Base-by-base conservation (phyloP, 345 rosid genomes). In the Pistacia atlantica region DNA sequence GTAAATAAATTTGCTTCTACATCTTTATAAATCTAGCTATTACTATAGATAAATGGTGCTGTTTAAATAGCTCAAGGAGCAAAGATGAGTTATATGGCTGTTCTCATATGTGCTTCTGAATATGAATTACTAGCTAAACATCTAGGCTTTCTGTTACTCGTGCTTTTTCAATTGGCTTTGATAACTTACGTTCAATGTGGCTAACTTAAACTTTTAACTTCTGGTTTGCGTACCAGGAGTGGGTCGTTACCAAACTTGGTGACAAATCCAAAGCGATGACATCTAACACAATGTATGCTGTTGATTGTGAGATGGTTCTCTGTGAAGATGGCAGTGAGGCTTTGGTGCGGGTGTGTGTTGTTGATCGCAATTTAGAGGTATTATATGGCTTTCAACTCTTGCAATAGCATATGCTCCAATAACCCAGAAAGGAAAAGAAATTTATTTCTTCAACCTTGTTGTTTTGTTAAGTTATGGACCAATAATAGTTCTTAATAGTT, bases 221-320 rank as follows among this genome's bases (percentile, higher is more conserved):
- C 51, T 22, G 65, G 49, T 76, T 71, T 64, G 16, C 73, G 67
- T 59, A n/a, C 81, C 87, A 93, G 98, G 97, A 80, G 38, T 96
- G 99, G 99, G 77, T 85, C 62, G 86, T 88, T 49, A 87, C 85
- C 10, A 85, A 86, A 77, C 57, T 77, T 60, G 78, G 85, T 63
- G 82, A 85, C 78, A 84, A 65, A 70, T 79, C 91, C 38, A 85
- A 84, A 89, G 76, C 73, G 78, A 55, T 79, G 74, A 85, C 55
- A 45, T 86, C 88, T 38, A 89, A 82, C 45, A 33, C 57, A 20
- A 84, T 96, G 84, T n/a, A 86, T 70, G 94, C 99, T 76, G 85
- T 96, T 80, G 99, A 93, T 79, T 96, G 99, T 86, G 99, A 93
- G 91, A 96, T 96, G 99, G 99, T 96, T 84, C 91, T 86, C 6